Evolutionary conservation across 2,329 filamentous ascomycete genomes (phyloP), one percentile per base, ranked within the genome.

Genomic region (Zasmidium angulare): DNA sequence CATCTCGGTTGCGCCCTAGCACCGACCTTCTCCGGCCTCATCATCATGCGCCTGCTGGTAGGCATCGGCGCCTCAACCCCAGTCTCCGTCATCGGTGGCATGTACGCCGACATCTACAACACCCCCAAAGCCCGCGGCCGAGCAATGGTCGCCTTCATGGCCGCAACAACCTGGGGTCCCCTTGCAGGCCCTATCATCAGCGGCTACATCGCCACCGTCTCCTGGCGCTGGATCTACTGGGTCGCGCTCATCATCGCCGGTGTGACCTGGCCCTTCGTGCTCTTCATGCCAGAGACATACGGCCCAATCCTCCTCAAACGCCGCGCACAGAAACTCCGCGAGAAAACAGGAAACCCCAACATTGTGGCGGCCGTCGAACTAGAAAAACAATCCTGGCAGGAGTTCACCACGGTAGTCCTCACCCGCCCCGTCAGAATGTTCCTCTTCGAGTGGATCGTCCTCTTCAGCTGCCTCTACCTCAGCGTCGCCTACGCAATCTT

Each of bases 351-450:
- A 0, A 77, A 79, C 50, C 70, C 75, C 46, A 75, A 79, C 60
- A 81, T 86, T 53, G 76, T 85, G 53, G 83, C 89, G 1, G 83
- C 84, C 0, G 80, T 84, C 52, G 87, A 91, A 69, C 74, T 90
- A 21, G 85, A 90, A 67, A 80, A 82, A 24, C 80, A 80, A 48
- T 65, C 62, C 47, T 74, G 86, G 46, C 79, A 76, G 36, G 82
- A 89, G 64, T 81, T 90, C 54, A 72, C 86, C n/a, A 85, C 82
- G 1, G 84, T 89, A n/a, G 87, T 91, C 0, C 76, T 93, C 40
- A 87, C 86, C 1, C 78, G 90, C 0, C 90, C 90, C 0, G 73
- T 92, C 4, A 81, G 87, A 23, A 93, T 93, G 90, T 78, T 91
- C n/a, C 69, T 76, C 48, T 86, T 82, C 47, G 90, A 95, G 70